phyloP scores from a whole-genome alignment of 176 grass and related monocot genomes.

The Zizania latifolia region DNA sequence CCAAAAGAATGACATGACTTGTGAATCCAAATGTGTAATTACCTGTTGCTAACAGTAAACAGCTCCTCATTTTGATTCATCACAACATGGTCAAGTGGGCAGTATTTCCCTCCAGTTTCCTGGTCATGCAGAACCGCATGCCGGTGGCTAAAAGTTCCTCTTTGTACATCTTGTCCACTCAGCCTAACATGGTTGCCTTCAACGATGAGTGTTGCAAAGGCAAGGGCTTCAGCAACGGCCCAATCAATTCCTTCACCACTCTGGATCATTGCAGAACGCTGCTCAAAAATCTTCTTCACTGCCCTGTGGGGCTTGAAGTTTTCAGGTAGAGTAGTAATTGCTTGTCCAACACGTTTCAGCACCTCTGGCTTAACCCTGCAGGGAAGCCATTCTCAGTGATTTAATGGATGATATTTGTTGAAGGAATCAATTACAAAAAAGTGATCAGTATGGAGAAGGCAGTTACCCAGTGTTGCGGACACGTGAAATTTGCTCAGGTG shows the following conservation, averaged over 20 bases:
- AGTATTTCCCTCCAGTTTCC: constrained; percentile 68
- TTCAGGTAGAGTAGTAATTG: constrained; percentile 79
- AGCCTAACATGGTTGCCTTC: constrained; percentile 96
- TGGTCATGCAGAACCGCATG: constrained; percentile 90
- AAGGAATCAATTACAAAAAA: constrained; percentile 19
- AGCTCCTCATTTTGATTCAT: constrained; percentile 65
- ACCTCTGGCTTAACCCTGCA: constrained; percentile 86
- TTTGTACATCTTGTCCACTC: constrained; percentile 96
- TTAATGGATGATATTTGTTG: background rate
- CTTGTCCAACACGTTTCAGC: constrained; percentile 82
- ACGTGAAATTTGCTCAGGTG: constrained; percentile 94
- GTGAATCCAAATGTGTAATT: background rate
- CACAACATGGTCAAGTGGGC: constrained; percentile 58
- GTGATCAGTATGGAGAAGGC: background rate
- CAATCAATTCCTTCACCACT: constrained; percentile 88
- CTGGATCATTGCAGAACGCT: constrained; percentile 72
- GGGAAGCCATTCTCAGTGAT: background rate
- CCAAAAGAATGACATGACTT: background rate
- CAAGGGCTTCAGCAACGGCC: constrained; percentile 87
- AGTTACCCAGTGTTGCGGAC: constrained; percentile 84
- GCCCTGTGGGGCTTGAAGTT: constrained; percentile 94
- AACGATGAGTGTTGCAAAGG: constrained; percentile 84
- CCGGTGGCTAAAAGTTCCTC: constrained; percentile 94
- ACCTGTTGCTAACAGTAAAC: constrained; percentile 97
- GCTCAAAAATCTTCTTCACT: constrained; percentile 91